Conservation (phyloP, 2,329 filamentous ascomycete species). For the Phialophora expanda region DNA sequence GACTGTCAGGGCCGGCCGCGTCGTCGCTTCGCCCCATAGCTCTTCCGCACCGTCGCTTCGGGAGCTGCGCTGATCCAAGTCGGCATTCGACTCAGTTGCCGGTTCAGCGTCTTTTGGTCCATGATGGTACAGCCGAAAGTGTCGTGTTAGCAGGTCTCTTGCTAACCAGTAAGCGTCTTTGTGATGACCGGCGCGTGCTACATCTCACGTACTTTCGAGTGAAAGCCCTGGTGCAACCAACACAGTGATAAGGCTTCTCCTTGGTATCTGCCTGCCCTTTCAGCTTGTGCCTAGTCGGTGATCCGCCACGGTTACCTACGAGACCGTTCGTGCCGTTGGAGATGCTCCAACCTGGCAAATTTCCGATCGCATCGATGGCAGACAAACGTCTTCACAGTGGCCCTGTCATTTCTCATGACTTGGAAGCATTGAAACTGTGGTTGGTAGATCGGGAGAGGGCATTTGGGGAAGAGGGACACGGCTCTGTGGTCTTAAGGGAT, state of each 20-base stretch:
- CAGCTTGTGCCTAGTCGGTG: not conserved
- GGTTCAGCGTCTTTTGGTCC: not conserved
- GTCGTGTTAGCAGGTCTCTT: conserved; percentile 7
- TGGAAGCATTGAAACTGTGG: not conserved
- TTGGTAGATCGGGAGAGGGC: not conserved
- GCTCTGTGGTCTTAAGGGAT: not conserved
- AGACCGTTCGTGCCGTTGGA: conserved; percentile 48
- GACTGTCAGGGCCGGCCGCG: not conserved
- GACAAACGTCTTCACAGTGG: not conserved
- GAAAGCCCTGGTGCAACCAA: not conserved
- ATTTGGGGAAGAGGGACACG: not conserved
- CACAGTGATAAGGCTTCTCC: conserved; percentile 10
- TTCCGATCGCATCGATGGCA: conserved; percentile 28
- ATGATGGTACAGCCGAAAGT: conserved; percentile 4
- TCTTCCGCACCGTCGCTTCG: not conserved
- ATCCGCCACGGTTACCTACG: not conserved
- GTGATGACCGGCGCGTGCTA: not conserved
- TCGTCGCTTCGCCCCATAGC: not conserved
- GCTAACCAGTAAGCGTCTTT: not conserved
- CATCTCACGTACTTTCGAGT: conserved; percentile 5
- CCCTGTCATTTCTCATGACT: conserved; percentile 1
- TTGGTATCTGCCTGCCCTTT: conserved; percentile 1
- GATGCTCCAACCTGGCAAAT: conserved; percentile 47
- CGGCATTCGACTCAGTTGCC: not conserved
- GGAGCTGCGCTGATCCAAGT: not conserved